Evolutionary conservation across 495 filamentous ascomycete species (phyloP).

Genomic region (Xylaria acuta): DNA sequence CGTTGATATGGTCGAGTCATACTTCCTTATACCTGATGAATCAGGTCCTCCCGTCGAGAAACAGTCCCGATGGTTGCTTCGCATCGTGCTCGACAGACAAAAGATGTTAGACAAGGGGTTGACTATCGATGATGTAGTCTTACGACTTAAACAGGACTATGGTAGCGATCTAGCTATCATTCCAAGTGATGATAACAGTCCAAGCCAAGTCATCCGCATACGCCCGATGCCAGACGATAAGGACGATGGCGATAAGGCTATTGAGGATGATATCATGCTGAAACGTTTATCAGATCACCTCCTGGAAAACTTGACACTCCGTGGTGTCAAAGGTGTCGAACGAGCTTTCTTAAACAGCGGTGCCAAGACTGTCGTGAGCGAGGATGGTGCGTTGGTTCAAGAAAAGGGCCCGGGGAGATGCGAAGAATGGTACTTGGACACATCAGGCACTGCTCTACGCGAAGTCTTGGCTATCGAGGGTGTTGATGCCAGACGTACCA

Average conservation of each 20-base stretch:
- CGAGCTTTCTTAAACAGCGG: slow-evolving; percentile 91
- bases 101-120: slow-evolving; percentile 95
- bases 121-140: slow-evolving; percentile 89
- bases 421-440: slow-evolving; percentile 95
- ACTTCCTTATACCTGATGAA: slow-evolving; percentile 94
- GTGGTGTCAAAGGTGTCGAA: slow-evolving; percentile 86
- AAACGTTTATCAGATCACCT: slow-evolving; percentile 91
- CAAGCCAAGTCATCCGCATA: slow-evolving; percentile 92
- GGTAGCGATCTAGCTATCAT: slow-evolving; percentile 88
- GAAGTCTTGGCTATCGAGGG: slow-evolving; percentile 85
- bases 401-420: slow-evolving; percentile 73
- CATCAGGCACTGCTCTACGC: slow-evolving; percentile 82
- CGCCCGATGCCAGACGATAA: slow-evolving; percentile 80
- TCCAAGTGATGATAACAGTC: slow-evolving; percentile 97
- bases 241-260: slow-evolving; percentile 76
- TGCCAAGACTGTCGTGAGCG: slow-evolving; percentile 62
- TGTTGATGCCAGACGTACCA: slow-evolving; percentile 87
- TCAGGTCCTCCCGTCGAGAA: slow-evolving; percentile 69
- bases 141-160: slow-evolving; percentile 85
- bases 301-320: slow-evolving; percentile 85
- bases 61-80: slow-evolving; percentile 94
- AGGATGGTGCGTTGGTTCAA: slow-evolving; percentile 72
- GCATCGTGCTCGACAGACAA: slow-evolving; percentile 89
- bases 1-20: slow-evolving; percentile 92
- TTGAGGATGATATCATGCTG: slow-evolving; percentile 87